These are phyloP conservation scores for Globisporangium uncinulatum DNA, from an alignment of 352 stramenopile species.

Conservation along the genomic window DNA sequence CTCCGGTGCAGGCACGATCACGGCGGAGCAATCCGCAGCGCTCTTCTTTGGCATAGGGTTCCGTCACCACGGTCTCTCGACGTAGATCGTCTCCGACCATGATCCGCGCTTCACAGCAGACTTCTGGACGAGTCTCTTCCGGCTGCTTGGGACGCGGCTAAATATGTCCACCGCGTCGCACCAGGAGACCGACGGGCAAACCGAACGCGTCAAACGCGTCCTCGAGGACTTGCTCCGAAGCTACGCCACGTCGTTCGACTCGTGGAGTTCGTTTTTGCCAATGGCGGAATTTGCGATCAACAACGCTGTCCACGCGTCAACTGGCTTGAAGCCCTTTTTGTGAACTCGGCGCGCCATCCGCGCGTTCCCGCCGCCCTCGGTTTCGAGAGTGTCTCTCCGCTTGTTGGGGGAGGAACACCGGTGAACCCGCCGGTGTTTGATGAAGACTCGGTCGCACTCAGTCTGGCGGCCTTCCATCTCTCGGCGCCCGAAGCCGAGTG, in stretches of 20 bases:
- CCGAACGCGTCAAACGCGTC: constrained; percentile 3
- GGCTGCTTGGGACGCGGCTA: neutral
- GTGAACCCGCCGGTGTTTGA: too few species aligned
- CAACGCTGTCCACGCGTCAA: constrained; percentile 17
- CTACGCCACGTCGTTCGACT: constrained; percentile 1
- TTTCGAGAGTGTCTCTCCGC: neutral
- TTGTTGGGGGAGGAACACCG: too few species aligned
- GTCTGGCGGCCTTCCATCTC: too few species aligned
- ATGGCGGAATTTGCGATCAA: constrained; percentile 21
- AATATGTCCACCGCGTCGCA: constrained; percentile 11
- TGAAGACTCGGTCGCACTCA: too few species aligned
- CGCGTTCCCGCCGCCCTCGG: neutral
- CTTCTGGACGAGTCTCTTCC: neutral
- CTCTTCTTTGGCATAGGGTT: constrained; percentile 26
- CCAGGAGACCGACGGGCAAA: constrained; percentile 12
- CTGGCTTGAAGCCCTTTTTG: constrained; percentile 20
- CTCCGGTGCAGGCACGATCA: constrained; percentile 7
- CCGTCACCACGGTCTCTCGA: constrained; percentile 12
- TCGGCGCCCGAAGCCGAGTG: too few species aligned
- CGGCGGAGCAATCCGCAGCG: too few species aligned
- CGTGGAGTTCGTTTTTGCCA: constrained; percentile 17
- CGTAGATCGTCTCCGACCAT: constrained; percentile 14
- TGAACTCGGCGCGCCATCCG: neutral
- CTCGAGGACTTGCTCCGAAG: constrained; percentile 1
- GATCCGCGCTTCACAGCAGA: constrained; percentile 7